Evolutionary conservation across 2,329 filamentous ascomycete species (phyloP).

Genomic region (Phyllosticta capitalensis): DNA sequence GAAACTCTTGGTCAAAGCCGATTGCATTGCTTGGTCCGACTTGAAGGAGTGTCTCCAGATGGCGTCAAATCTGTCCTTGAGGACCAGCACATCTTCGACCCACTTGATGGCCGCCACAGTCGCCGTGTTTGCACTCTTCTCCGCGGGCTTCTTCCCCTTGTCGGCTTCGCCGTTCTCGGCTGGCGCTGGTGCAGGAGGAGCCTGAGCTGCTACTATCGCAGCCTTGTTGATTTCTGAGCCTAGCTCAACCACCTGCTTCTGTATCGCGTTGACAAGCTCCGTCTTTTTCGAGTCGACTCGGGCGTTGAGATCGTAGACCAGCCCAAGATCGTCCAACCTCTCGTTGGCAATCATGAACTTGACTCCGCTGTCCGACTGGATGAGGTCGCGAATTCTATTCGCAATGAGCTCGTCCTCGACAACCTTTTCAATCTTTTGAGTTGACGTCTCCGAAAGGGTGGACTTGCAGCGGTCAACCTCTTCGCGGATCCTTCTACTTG

Average conservation of each 20-base stretch:
- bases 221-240: conserved; percentile 74
- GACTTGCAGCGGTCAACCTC: conserved; percentile 76
- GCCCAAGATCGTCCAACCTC: conserved; percentile 64
- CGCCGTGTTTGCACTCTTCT: conserved; percentile 58
- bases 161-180: conserved; percentile 37
- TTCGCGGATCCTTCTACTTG: conserved; percentile 64
- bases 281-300: conserved; percentile 67
- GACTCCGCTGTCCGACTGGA: conserved; percentile 79
- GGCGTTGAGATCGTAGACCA: conserved; percentile 69
- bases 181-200: conserved; percentile 38
- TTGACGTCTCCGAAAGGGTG: conserved; percentile 64
- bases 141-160: conserved; percentile 39
- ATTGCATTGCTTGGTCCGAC: conserved; percentile 67
- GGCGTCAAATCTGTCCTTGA: conserved; percentile 84
- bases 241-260: conserved; percentile 66
- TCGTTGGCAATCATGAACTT: conserved; percentile 89
- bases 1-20: conserved; percentile 76
- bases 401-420: conserved; percentile 74
- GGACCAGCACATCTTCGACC: conserved; percentile 78
- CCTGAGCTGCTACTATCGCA: conserved; percentile 46
- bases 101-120: conserved; percentile 85
- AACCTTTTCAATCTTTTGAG: conserved; percentile 62
- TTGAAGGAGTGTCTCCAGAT: conserved; percentile 67
- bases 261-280: conserved; percentile 60
- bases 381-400: conserved; percentile 68